Evolutionary conservation across 768 basidiomycete species (phyloP).

Genomic region (Lyophyllum semitale): DNA sequence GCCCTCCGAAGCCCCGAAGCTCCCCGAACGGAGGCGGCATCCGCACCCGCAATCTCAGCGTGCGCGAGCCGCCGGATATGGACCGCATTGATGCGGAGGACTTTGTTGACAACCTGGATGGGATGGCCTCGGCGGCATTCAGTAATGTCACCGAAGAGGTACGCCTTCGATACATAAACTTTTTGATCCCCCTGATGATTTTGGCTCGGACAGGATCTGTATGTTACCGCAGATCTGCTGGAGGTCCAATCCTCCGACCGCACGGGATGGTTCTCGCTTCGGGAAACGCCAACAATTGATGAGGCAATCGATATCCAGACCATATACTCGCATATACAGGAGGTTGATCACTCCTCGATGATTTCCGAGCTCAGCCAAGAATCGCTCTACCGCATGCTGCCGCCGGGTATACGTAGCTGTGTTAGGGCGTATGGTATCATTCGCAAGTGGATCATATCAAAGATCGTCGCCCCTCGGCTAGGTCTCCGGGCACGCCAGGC

Average conservation of each 20-base stretch:
- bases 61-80: conserved; percentile 58
- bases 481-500: conserved; percentile 65
- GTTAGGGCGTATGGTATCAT: conserved; percentile 75
- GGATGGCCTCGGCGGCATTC: conserved; percentile 74
- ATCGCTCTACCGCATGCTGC: conserved; percentile 70
- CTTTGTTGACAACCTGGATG: conserved; percentile 77
- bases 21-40: conserved; percentile 20
- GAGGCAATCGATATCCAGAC: conserved; percentile 80
- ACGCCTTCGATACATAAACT: conserved; percentile 17
- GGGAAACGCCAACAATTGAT: conserved; percentile 53
- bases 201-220: conserved; percentile 59
- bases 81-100: conserved; percentile 67
- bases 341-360: conserved; percentile 71
- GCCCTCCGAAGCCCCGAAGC: conserved; percentile 15
- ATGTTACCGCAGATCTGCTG: conserved; percentile 73
- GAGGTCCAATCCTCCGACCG: conserved; percentile 82
- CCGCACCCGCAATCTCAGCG: conserved; percentile 36
- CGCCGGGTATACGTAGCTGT: conserved; percentile 75
- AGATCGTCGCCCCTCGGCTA: conserved; percentile 64
- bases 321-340: conserved; percentile 72
- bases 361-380: conserved; percentile 74
- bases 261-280: conserved; percentile 72
- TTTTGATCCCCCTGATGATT: conserved; percentile 1
- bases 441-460: conserved; percentile 77
- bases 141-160: conserved; percentile 81